phyloP scores from a whole-genome alignment of 2,329 filamentous ascomycete genomes.

The Aspergillus quadrilineatus region DNA sequence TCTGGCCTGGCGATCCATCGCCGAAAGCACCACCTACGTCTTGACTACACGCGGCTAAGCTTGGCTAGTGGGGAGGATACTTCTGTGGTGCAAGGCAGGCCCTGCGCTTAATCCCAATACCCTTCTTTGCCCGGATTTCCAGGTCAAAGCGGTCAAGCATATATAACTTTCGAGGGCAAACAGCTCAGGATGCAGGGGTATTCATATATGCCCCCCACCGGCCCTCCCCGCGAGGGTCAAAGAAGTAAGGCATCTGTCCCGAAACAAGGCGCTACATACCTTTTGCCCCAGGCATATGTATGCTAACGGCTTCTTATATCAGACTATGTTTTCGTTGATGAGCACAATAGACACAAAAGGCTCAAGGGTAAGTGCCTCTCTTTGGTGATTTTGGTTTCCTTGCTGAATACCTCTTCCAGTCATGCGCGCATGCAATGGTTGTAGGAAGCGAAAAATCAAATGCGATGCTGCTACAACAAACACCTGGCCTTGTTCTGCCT shows the following conservation, averaged over 20 bases:
- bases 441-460: constrained; percentile 92
- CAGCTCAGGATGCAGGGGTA: constrained; percentile 63
- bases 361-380: constrained; percentile 69
- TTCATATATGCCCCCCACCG: constrained; percentile 67
- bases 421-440: constrained; percentile 96
- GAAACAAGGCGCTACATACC: too few species aligned
- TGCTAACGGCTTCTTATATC: constrained; percentile 18
- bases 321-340: constrained; percentile 99
- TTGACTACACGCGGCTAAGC: background rate
- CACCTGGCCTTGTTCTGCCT: constrained; percentile 95
- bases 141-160: too few species aligned
- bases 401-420: constrained; percentile 53
- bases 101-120: constrained; percentile 12
- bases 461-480: constrained; percentile 97
- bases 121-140: too few species aligned
- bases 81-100: constrained; percentile 21
- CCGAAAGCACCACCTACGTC: background rate
- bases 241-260: constrained; percentile 64
- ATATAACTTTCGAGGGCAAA: too few species aligned
- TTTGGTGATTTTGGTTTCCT: background rate
- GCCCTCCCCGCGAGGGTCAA: constrained; percentile 70
- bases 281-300: too few species aligned
- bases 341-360: constrained; percentile 96
- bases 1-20: background rate
- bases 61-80: background rate